Conservation (phyloP, 176 grass and related monocot genomes). For the Oropetium thomaeum region DNA sequence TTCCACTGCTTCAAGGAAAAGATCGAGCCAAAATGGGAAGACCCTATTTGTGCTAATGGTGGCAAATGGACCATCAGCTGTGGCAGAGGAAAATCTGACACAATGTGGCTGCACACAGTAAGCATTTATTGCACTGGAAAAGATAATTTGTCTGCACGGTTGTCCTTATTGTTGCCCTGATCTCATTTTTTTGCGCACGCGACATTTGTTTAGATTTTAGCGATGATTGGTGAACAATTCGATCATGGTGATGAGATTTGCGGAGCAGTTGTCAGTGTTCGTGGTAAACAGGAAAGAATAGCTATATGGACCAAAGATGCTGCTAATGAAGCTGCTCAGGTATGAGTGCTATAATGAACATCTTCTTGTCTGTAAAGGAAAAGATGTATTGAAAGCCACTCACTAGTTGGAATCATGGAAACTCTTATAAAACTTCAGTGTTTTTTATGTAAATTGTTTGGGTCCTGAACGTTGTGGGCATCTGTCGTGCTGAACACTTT, state of each 20-base stretch:
- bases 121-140: not conserved
- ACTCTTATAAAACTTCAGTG: too few species aligned
- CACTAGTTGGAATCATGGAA: too few species aligned
- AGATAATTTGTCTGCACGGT: not conserved
- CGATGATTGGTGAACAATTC: constrained; percentile 95
- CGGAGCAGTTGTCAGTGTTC: constrained; percentile 79
- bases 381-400: too few species aligned
- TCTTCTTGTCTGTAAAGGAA: too few species aligned
- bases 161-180: not conserved
- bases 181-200: not conserved
- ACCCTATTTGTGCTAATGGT: constrained; percentile 89
- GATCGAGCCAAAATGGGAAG: constrained; percentile 99
- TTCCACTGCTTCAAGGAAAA: constrained; percentile 95
- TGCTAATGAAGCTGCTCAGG: constrained; percentile 89
- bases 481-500: not conserved
- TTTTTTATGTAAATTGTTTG: not conserved
- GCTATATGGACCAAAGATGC: constrained; percentile 96
- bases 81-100: constrained; percentile 76
- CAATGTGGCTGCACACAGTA: constrained; percentile 94
- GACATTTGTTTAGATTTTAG: constrained; percentile 55
- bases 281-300: constrained; percentile 81
- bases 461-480: not conserved
- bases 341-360: constrained; percentile 33
- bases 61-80: constrained; percentile 95
- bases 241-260: constrained; percentile 96